Evolutionary conservation across 2,329 filamentous ascomycete species (phyloP).

Genomic region (Nannizzia gypsea): DNA sequence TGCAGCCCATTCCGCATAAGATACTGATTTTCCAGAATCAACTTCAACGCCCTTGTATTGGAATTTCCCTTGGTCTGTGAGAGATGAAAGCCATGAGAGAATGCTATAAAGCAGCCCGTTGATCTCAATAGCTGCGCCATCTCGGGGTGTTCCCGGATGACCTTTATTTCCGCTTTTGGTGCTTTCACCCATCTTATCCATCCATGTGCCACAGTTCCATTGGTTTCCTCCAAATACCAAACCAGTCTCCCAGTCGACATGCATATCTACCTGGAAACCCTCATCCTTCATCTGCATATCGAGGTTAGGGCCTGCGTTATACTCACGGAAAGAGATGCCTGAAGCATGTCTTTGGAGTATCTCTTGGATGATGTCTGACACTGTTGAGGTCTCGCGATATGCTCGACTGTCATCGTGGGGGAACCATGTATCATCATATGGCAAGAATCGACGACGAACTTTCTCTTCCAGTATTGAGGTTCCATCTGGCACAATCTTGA

Average conservation of each 20-base stretch:
- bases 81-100: constrained; percentile 61
- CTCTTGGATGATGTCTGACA: constrained; percentile 87
- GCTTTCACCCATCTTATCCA: constrained; percentile 99
- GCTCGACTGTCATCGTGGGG: constrained; percentile 66
- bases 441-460: constrained; percentile 74
- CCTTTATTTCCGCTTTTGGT: constrained; percentile 83
- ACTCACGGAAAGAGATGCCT: constrained; percentile 84
- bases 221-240: constrained; percentile 92
- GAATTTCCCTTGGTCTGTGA: constrained; percentile 59
- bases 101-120: constrained; percentile 87
- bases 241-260: constrained; percentile 82
- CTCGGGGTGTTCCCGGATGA: constrained; percentile 87
- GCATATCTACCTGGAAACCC: constrained; percentile 84
- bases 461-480: constrained; percentile 60
- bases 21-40: constrained; percentile 49
- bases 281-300: constrained; percentile 88
- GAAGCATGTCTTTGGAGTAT: constrained; percentile 81
- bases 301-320: constrained; percentile 78
- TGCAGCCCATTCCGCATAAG: constrained; percentile 65
- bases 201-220: constrained; percentile 94
- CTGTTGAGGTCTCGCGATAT: constrained; percentile 70
- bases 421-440: constrained; percentile 95
- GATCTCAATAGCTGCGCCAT: constrained; percentile 91
- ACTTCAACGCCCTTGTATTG: constrained; percentile 61
- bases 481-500: constrained; percentile 67